Evolutionary conservation across 768 basidiomycete genomes (phyloP).

Genomic region (Rhodotorula sphaerocarpa): DNA sequence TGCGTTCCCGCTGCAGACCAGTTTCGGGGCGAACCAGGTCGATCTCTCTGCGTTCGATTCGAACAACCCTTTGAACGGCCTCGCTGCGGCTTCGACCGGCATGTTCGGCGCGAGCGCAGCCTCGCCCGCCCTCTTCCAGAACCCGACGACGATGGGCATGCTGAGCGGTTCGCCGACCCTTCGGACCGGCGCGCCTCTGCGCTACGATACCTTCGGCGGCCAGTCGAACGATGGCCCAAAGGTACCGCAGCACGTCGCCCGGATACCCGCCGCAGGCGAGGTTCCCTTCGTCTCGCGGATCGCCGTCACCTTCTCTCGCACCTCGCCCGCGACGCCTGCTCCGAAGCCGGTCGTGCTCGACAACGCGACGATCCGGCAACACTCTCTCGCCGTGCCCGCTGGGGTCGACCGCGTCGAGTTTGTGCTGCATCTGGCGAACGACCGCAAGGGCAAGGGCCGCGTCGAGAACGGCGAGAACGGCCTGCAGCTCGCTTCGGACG

Average conservation of each 20-base stretch:
- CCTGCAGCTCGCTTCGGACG: neutral
- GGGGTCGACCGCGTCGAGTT: slow-evolving; percentile 6
- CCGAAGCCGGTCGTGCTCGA: neutral
- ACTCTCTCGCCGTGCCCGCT: slow-evolving; percentile 19
- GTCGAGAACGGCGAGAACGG: neutral
- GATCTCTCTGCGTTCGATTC: neutral
- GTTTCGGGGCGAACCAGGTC: neutral
- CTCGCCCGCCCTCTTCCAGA: no score
- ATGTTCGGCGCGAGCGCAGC: neutral
- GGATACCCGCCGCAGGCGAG: neutral
- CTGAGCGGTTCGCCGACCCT: no score
- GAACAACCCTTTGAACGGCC: neutral
- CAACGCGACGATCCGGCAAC: slow-evolving; percentile 14
- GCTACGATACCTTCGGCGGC: no score
- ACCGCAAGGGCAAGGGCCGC: neutral
- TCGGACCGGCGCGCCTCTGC: no score
- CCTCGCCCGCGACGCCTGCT: neutral
- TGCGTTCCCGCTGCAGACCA: slow-evolving; percentile 11
- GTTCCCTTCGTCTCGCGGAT: slow-evolving; percentile 11
- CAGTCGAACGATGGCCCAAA: neutral
- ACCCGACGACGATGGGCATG: no score
- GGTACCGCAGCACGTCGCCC: slow-evolving; percentile 8
- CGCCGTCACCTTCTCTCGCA: neutral
- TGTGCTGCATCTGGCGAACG: neutral
- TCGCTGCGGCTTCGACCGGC: no score